phyloP scores from a whole-genome alignment of 345 rosid genomes.

The Melaleuca quinquenervia region DNA sequence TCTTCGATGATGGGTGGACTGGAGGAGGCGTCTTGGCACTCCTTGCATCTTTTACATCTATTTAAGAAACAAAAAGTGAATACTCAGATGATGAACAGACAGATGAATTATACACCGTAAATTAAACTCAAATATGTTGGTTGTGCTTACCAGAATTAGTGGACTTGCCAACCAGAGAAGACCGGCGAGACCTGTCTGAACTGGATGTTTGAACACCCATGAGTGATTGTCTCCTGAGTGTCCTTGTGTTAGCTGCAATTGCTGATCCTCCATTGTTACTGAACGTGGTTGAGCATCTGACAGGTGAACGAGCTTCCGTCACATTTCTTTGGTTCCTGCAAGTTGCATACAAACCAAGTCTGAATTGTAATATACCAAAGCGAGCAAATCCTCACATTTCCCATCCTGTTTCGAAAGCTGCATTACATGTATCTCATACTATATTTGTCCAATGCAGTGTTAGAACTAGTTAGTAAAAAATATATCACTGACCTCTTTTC shows the following conservation, averaged over 20 bases:
- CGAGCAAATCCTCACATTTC: neutral
- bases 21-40: conserved; percentile 80
- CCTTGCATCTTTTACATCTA: conserved; percentile 20
- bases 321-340: conserved; percentile 31
- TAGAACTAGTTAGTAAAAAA: neutral
- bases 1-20: conserved; percentile 21
- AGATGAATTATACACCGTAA: neutral
- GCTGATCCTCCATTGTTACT: conserved; percentile 30
- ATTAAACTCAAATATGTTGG: neutral
- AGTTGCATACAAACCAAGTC: neutral
- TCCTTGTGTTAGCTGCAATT: conserved; percentile 24
- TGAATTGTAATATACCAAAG: neutral
- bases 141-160: conserved; percentile 30
- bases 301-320: conserved; percentile 26
- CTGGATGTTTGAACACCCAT: conserved; percentile 41
- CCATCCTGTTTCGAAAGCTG: neutral
- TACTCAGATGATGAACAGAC: neutral
- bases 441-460: neutral
- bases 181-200: conserved; percentile 42
- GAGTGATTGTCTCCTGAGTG: conserved; percentile 64
- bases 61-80: neutral
- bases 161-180: conserved; percentile 77
- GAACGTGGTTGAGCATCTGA: conserved; percentile 7
- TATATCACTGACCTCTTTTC: conserved; percentile 51
- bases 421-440: neutral